phyloP scores from a whole-genome alignment of 345 rosid genomes.

The Geranium rotundifolium region DNA sequence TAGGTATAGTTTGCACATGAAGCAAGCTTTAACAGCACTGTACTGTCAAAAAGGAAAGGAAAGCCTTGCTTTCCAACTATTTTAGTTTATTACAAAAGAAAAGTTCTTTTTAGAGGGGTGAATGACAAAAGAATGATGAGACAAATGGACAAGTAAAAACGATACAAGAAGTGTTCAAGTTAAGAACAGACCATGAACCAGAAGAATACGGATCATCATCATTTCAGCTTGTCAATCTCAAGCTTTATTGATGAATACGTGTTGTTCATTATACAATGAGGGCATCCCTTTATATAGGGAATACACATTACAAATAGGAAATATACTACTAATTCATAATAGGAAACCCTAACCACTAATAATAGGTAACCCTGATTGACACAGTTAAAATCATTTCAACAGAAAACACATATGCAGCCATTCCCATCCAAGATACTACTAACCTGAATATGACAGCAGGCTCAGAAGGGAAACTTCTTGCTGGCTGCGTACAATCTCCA shows the following conservation, averaged over 20 bases:
- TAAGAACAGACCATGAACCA: neutral
- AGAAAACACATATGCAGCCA: neutral
- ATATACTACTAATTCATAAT: too few species aligned
- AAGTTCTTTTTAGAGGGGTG: neutral
- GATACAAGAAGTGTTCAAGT: too few species aligned
- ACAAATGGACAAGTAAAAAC: neutral
- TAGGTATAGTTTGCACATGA: too few species aligned
- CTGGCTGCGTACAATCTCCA: slow-evolving; percentile 78
- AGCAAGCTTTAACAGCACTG: neutral
- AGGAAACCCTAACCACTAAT: too few species aligned
- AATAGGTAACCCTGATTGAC: too few species aligned
- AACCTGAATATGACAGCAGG: slow-evolving; percentile 80
- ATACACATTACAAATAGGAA: too few species aligned
- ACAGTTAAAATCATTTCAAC: slow-evolving; percentile 2
- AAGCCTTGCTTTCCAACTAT: neutral
- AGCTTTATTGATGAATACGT: too few species aligned
- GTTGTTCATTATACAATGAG: too few species aligned
- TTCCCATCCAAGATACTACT: slow-evolving; percentile 4
- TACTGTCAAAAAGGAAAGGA: neutral
- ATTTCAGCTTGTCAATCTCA: neutral
- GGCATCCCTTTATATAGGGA: too few species aligned
- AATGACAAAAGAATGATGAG: neutral
- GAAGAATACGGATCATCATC: neutral
- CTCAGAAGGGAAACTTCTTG: slow-evolving; percentile 44
- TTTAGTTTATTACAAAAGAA: neutral